Conservation (phyloP, 2,329 filamentous ascomycete species). For the Trematosphaeria pertusa region DNA sequence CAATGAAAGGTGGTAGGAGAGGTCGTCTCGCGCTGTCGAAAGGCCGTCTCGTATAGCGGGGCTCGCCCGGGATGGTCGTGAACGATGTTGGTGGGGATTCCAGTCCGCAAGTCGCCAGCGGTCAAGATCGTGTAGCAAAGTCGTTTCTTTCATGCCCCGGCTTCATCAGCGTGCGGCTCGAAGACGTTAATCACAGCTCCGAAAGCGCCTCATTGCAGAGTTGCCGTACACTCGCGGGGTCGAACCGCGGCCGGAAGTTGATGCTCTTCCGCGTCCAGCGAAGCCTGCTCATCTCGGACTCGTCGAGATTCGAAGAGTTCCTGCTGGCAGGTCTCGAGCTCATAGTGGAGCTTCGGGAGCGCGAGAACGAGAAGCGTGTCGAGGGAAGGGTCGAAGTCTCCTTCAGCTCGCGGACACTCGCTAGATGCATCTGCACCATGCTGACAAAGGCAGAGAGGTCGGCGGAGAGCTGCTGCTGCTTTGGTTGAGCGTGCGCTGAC, state of each 20-base stretch:
- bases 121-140: too few relatives aligned
- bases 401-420: constrained; percentile 33
- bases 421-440: constrained; percentile 39
- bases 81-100: too few relatives aligned
- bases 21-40: too few relatives aligned
- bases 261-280: constrained; percentile 23
- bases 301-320: constrained; percentile 12
- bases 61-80: too few relatives aligned
- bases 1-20: too few relatives aligned
- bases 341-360: constrained; percentile 22
- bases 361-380: constrained; percentile 21
- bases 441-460: constrained; percentile 33
- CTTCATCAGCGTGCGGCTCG: too few relatives aligned
- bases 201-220: constrained; percentile 39
- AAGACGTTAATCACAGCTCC: constrained; percentile 26
- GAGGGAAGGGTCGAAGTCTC: constrained; percentile 13
- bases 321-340: constrained; percentile 20
- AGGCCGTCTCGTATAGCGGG: too few relatives aligned
- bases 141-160: too few relatives aligned
- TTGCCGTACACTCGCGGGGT: constrained; percentile 31
- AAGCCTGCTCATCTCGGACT: constrained; percentile 17
- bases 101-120: too few relatives aligned
- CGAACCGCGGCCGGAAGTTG: constrained; percentile 37
- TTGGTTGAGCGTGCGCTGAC: constrained; percentile 12
- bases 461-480: constrained; percentile 29